These are phyloP conservation scores for Danielia oregonensis DNA, from an alignment of 805 yeast species.

Conservation along the genomic window DNA sequence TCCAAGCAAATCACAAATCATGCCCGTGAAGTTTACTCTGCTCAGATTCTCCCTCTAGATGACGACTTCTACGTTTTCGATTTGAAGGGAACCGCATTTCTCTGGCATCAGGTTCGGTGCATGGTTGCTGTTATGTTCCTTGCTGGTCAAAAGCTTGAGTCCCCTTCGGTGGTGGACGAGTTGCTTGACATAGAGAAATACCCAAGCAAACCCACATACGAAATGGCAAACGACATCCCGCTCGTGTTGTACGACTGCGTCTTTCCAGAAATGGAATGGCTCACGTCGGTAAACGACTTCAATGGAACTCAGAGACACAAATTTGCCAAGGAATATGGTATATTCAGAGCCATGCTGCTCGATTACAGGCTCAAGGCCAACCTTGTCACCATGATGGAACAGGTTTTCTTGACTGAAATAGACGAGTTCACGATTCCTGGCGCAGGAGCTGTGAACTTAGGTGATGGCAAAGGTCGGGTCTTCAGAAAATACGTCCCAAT, in stretches of 20 bases:
- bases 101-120: constrained; percentile 98
- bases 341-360: constrained; percentile 48
- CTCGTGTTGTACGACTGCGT: constrained; percentile 82
- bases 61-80: constrained; percentile 64
- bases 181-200: constrained; percentile 53
- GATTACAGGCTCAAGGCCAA: constrained; percentile 56
- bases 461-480: constrained; percentile 77
- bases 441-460: constrained; percentile 49
- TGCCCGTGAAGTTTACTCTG: constrained; percentile 54
- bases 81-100: constrained; percentile 80
- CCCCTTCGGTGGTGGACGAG: constrained; percentile 50
- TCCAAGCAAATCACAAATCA: constrained; percentile 86
- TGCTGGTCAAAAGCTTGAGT: constrained; percentile 76
- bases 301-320: constrained; percentile 23
- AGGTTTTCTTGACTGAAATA: constrained; percentile 14
- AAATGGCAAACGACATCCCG: constrained; percentile 89
- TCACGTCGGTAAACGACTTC: constrained; percentile 26
- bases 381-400: constrained; percentile 48
- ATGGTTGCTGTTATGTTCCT: constrained; percentile 83
- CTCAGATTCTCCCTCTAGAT: constrained; percentile 42
- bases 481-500: constrained; percentile 56
- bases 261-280: constrained; percentile 72
- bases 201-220: constrained; percentile 75
- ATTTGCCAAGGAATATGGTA: constrained; percentile 37
- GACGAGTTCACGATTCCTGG: constrained; percentile 3